A percentile compares a stretch with the other conserved stretches of the same genome.
These are phyloP conservation scores for Gloeopeniophorella convolvens DNA, from an alignment of 768 basidiomycete species.

Conservation along the genomic window DNA sequence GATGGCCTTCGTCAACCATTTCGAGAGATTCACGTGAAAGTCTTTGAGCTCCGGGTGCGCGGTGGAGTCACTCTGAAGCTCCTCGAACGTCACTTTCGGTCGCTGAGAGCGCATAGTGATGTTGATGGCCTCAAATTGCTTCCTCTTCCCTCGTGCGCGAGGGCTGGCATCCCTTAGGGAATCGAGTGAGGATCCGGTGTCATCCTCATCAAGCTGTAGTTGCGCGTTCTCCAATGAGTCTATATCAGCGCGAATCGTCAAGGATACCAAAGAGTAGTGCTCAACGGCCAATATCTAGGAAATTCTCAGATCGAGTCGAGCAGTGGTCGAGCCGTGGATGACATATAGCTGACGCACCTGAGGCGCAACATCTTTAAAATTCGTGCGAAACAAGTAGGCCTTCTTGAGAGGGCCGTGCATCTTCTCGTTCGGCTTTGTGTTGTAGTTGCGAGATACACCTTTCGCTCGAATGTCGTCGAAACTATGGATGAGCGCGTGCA, in stretches of 20 bases:
- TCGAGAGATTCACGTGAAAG: not conserved
- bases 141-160: no score
- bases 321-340: not conserved
- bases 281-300: not conserved
- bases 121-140: not conserved
- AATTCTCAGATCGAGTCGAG: not conserved
- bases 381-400: not conserved
- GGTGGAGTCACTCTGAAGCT: not conserved
- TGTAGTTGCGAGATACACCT: not conserved
- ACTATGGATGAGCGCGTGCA: not conserved
- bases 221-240: no score
- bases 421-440: slow-evolving; percentile 9
- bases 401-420: slow-evolving; percentile 4
- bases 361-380: not conserved
- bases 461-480: not conserved
- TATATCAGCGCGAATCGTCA: no score
- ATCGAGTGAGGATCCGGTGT: no score
- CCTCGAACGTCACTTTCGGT: not conserved
- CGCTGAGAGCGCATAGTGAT: not conserved
- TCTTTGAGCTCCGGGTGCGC: not conserved
- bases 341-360: not conserved
- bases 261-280: not conserved
- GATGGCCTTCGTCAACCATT: not conserved
- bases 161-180: no score
- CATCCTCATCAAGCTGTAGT: no score